Evolutionary conservation across 148 eudicot genomes (phyloP), one percentile per base, ranked within the genome.

Genomic region (Diospyros lotus): DNA sequence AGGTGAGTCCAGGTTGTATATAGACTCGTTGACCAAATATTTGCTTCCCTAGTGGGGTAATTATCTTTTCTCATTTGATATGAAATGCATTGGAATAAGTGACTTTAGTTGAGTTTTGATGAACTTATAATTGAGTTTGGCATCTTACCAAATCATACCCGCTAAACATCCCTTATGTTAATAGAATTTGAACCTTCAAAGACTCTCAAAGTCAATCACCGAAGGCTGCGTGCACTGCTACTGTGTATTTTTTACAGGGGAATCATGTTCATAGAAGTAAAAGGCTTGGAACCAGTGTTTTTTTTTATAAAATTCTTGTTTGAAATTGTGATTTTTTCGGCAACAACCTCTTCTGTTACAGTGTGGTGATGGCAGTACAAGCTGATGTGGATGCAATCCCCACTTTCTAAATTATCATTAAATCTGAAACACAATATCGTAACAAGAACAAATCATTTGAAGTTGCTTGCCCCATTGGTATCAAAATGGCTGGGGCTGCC

Each of bases 1-100:
- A 83, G 90, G 98, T 90, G 51, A 77, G 77, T 43, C 66, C 18
- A 3, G 9, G 39, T 65, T 41, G 28, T 14, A 55, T 28, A 44
- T 63, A 28, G 4, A 65, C 54, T 68, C 54, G 51, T 50, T 44
- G 50, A 55, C 9, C 13, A 18, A 48, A 50, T 18, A 44, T 43
- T 52, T 50, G 64, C 28, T 42, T 64, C 7, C 11, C 13, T 1
- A 44, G 6, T 7, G 62, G n/a, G 10, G 7, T 12, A 50, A 51
- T 62, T 63, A 63, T 41, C 7, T 38, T 28, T n/a, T 5, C 39
- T 38, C 52, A 41, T 51, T 64, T 54, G 40, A 17, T 52, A n/a
- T 64, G 51, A 64, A 2, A 9, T 62, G 39, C 46, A 40, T 39
- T 15, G 2, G 15, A 55, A 4, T 38, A 46, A 12, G 8, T 61